Base-by-base conservation (phyloP, 2,329 filamentous ascomycete species). In the Elsinoe necatrix region DNA sequence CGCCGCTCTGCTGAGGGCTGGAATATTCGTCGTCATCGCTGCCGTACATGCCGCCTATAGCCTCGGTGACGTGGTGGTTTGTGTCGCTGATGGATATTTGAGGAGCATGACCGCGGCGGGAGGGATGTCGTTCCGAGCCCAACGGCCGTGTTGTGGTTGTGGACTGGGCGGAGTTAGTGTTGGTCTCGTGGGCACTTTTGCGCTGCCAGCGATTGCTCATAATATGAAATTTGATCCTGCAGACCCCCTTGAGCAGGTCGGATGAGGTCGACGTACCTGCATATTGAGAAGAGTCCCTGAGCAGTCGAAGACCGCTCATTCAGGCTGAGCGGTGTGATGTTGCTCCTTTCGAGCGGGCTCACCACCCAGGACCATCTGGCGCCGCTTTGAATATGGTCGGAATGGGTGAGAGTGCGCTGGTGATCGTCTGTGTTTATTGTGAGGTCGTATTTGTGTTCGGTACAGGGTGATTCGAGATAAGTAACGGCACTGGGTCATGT, bases 21-120 rank as follows among this genome's bases (percentile, higher is more conserved):
- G 59, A 54, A 18, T 60, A 56, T 60, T 68, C 72, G 63, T 79
- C 73, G 65, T 88, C 81, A 55, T 59, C 55, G 43, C 47, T 58
- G 66, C 87, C 88, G 72, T 96, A 95, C 72, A 95, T 81, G 65
- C 90, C 90, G 54, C 89, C 89, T 71, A 95, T 95, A 59, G 89
- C 87, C 71, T 95, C 91, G 57, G 90, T 95, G 69, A 95, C 89
- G 80, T 95, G 91, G 73, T 95, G 89, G 73, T 81, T 89, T 60
- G 91, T 87, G 73, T 95, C 90, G 71, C 87, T 93, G 70, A 95
- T 85, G 64, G 81, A 84, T 60, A 84, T 74, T 63, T 83, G 79
- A 60, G 81, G 76, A 63, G 73, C 73, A 73, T 84, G 82, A 63
- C 80, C 79, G 66, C 78, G 75, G 61, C 78, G 74, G 64, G 73